phyloP scores from a whole-genome alignment of 805 yeast genomes.

The Candida germanica region DNA sequence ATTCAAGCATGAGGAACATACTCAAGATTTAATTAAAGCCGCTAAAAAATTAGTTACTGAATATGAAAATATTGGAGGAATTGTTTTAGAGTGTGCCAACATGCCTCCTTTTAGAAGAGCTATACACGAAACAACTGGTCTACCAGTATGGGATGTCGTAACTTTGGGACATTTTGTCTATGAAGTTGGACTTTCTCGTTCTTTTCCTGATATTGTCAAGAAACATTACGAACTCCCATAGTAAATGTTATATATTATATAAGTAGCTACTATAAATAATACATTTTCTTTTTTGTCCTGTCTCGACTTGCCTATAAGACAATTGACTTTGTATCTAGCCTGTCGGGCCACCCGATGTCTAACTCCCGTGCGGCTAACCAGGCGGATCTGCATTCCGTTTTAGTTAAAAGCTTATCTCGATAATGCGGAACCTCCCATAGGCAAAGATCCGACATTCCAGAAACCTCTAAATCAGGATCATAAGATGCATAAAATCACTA shows the following conservation, averaged over 20 bases:
- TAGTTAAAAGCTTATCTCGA: too few relatives aligned
- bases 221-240: not conserved
- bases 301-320: too few relatives aligned
- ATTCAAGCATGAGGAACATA: conserved; percentile 21
- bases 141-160: conserved; percentile 29
- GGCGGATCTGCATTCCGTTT: too few relatives aligned
- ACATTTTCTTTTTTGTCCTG: too few relatives aligned
- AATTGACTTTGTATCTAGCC: too few relatives aligned
- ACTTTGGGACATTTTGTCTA: conserved; percentile 32
- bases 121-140: conserved; percentile 18
- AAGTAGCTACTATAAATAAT: too few relatives aligned
- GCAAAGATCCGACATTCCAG: not conserved
- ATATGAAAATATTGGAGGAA: conserved; percentile 18
- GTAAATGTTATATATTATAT: too few relatives aligned
- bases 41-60: conserved; percentile 4
- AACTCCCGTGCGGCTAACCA: too few relatives aligned
- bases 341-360: too few relatives aligned
- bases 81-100: conserved; percentile 33
- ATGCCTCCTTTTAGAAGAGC: conserved; percentile 33
- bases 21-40: conserved; percentile 15
- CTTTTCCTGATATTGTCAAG: not conserved
- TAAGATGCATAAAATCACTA: not conserved
- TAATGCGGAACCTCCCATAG: not conserved
- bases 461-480: not conserved
- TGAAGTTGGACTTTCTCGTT: conserved; percentile 2